Evolutionary conservation across 208 protist species (phyloP), one percentile per base, ranked within the genome.

Genomic region (Leishmania arabica): DNA sequence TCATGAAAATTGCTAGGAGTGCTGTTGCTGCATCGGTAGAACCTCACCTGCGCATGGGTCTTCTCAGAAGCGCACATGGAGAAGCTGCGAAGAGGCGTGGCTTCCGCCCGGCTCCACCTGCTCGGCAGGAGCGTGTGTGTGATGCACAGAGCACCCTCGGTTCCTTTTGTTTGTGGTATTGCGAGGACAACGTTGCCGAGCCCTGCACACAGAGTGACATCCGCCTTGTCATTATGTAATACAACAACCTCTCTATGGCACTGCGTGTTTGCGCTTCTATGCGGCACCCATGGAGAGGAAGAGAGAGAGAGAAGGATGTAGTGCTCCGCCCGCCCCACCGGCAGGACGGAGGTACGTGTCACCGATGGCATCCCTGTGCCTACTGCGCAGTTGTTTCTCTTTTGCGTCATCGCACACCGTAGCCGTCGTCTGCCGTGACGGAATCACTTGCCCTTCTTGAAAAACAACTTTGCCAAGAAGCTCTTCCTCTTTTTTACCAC

Each of bases 391-490:
- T 15, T 34, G 17, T 9, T 40, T 11, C 34, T 74, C 45, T 71
- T 31, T 65, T 68, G n/a, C n/a, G n/a, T 64, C 24, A 34, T 19
- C 42, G 40, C 5, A 31, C 74, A 40, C 24, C 11, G 37, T 60
- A 34, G 54, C 21, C n/a, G 27, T 19, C 15, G 31, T 24, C 62
- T 68, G n/a, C 31, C 9, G 27, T 17, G 62, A 40, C 62, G 13
- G 19, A 13, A 40, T 56, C 49, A 73, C 58, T 69, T 81, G 53
- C 75, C 74, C 21, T 72, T 82, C 80, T 75, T 85, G 64, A n/a
- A 70, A 69, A 87, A 87, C 1, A 87, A 17, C 42, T 77, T 88
- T 24, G 73, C 75, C 19, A 84, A 65, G 45, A 88, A 71, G 49
- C n/a, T 68, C 45, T 60, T 78, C 42, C 66, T 74, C 56, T 83